These are phyloP conservation scores for Epichloe typhina DNA, from an alignment of 2,329 filamentous ascomycete species.

Conservation along the genomic window DNA sequence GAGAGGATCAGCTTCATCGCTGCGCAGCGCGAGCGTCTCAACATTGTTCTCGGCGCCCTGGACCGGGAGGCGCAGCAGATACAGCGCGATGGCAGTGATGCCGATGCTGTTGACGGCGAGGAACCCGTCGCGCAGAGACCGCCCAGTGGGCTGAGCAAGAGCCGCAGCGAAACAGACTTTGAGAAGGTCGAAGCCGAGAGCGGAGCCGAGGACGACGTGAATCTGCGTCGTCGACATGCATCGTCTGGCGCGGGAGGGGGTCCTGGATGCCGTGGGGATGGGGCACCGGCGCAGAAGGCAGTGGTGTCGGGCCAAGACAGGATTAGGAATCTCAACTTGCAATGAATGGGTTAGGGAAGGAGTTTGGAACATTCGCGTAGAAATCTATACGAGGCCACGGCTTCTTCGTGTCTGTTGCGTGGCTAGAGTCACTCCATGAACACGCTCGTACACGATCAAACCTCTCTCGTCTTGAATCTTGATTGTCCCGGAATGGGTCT, in stretches of 20 bases:
- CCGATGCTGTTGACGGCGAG: constrained; percentile 18
- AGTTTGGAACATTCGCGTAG: constrained; percentile 17
- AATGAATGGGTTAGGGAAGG: constrained; percentile 13
- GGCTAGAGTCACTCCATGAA: constrained; percentile 1
- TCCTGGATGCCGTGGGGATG: constrained; percentile 39
- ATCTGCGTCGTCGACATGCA: constrained; percentile 20
- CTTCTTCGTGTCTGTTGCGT: not conserved
- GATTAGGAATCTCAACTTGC: constrained; percentile 14
- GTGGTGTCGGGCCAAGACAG: constrained; percentile 25
- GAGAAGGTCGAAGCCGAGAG: constrained; percentile 75
- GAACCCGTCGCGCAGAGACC: constrained; percentile 25
- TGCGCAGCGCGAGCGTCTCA: constrained; percentile 66
- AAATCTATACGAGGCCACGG: constrained; percentile 2
- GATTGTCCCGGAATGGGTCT: no score
- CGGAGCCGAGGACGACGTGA: constrained; percentile 38
- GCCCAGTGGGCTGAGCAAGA: constrained; percentile 55
- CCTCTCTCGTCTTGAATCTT: no score
- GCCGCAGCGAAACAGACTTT: constrained; percentile 77
- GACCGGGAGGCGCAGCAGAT: constrained; percentile 64
- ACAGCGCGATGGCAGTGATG: constrained; percentile 22
- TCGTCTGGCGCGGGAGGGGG: constrained; percentile 12
- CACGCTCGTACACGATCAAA: not conserved
- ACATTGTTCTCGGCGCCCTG: constrained; percentile 60
- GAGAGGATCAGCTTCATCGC: constrained; percentile 65
- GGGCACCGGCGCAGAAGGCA: constrained; percentile 17